Evolutionary conservation across 1,284 basidiomycete genomes (phyloP).

Genomic region (Cystobasidium pallidum): DNA sequence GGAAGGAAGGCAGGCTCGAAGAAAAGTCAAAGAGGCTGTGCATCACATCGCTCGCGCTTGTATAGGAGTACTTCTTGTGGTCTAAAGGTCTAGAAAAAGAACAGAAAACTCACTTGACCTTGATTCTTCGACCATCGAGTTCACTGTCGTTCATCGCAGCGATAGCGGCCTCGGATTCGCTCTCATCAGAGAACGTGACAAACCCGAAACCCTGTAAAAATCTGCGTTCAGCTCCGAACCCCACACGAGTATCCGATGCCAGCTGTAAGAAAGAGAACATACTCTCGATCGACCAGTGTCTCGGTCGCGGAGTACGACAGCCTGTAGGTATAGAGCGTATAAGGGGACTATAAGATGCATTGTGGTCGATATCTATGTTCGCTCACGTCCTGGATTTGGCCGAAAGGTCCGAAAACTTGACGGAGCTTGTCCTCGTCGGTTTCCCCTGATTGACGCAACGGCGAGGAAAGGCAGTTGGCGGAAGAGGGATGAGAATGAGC

Average conservation of each 20-base stretch:
- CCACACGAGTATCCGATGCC: too few species aligned
- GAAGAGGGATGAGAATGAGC: not conserved
- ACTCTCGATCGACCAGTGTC: slow-evolving; percentile 43
- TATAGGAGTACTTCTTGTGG: too few species aligned
- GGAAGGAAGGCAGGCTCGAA: slow-evolving; percentile 20
- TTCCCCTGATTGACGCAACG: slow-evolving; percentile 33
- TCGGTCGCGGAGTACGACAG: slow-evolving; percentile 44
- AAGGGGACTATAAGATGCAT: not conserved
- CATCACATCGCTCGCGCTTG: slow-evolving; percentile 18
- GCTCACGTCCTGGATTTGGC: slow-evolving; percentile 39
- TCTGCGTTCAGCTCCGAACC: too few species aligned
- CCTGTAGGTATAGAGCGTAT: not conserved
- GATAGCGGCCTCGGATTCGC: slow-evolving; percentile 88
- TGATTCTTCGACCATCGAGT: slow-evolving; percentile 80
- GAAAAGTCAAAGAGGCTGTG: slow-evolving; percentile 21
- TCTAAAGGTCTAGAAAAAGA: not conserved
- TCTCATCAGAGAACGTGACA: slow-evolving; percentile 85
- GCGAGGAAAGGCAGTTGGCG: not conserved
- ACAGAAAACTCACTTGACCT: slow-evolving; percentile 75
- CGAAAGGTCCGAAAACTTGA: slow-evolving; percentile 32
- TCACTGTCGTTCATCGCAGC: slow-evolving; percentile 79
- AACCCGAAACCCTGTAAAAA: slow-evolving; percentile 86
- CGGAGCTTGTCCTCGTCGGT: slow-evolving; percentile 41
- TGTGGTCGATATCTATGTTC: not conserved
- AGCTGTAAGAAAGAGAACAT: not conserved